phyloP scores from a whole-genome alignment of 371 early-diverging fungal genomes.

The Modicella reniformis region DNA sequence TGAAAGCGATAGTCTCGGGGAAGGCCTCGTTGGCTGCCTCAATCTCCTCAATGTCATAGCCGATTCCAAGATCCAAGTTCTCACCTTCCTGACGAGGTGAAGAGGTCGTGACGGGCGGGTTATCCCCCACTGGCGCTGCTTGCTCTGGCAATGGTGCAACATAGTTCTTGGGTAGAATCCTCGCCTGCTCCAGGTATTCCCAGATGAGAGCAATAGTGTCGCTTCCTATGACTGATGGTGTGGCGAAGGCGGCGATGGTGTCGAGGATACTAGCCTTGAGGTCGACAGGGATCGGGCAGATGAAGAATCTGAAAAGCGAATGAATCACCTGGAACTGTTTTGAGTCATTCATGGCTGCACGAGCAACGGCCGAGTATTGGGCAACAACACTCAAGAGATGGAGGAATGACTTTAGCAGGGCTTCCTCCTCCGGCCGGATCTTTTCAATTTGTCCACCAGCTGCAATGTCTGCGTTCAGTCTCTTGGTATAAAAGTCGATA shows the following conservation, averaged over 20 bases:
- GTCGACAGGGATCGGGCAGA: conserved; percentile 70
- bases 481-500: conserved; percentile 61
- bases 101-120: conserved; percentile 34
- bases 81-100: conserved; percentile 36
- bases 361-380: conserved; percentile 67
- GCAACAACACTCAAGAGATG: conserved; percentile 72
- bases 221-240: conserved; percentile 55
- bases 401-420: conserved; percentile 72
- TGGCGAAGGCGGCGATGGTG: conserved; percentile 77
- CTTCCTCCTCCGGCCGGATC: conserved; percentile 71
- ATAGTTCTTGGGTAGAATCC: conserved; percentile 67
- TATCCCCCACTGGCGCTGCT: conserved; percentile 32
- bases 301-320: conserved; percentile 77
- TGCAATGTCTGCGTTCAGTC: conserved; percentile 25
- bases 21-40: conserved; percentile 79
- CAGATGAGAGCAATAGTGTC: conserved; percentile 73
- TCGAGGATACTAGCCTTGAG: conserved; percentile 82
- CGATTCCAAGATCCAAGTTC: conserved; percentile 63
- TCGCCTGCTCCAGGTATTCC: conserved; percentile 75
- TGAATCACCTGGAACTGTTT: conserved; percentile 67
- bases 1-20: conserved; percentile 85
- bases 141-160: conserved; percentile 49
- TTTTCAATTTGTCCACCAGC: conserved; percentile 42
- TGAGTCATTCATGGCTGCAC: conserved; percentile 69
- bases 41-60: conserved; percentile 80